Evolutionary conservation across 2,329 filamentous ascomycete genomes (phyloP), one percentile per base, ranked within the genome.

Genomic region (Apiospora hydei): DNA sequence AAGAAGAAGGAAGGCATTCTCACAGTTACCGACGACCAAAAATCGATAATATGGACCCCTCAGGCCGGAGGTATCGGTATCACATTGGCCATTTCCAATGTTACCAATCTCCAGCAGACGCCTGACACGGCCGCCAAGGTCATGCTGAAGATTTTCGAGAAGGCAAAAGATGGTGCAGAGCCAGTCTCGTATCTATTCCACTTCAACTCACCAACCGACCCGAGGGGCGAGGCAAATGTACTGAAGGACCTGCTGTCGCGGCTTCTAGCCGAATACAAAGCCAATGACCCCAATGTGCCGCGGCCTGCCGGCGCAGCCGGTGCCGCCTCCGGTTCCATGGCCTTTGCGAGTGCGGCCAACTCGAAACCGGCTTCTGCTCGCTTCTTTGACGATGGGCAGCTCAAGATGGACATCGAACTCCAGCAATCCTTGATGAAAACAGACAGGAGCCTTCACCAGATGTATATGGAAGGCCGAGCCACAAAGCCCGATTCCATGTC

Each of bases 1-100:
- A 98, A 98, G 85, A 99, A 98, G 87, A 96, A 97, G 83, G 94
- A 98, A 86, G 96, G 96, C 81, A 89, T 90, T 73, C 85, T 99
- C 78, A 89, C 90, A 38, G 87, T 98, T 77, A 91, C 93, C 21
- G 85, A 88, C 71, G 94, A 98, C 82, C 88, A 90, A 78, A 89
- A 89, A 78, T 90, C 88, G 49, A 89, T 98, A 73, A 92, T 90
- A 81, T 99, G 96, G 96, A 94, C 91, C 44, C 93, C 94, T 13
- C 87, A 89, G 70, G 88, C 88, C 26, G 87, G 86, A 71, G 89
- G 91, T 3, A 86, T 93, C 4, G 85, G 88, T 38, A 85, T 98
- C 73, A 91, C 90, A 0, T 88, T 98, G 72, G 83, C 88, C 10
- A 88, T 98, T 71, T 84, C 89, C 71, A 92, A 92, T 77, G 96